Percentiles rank a stretch among this genome's conserved stretches.
Evolutionary conservation across 148 eudicot genomes (phyloP).

Genomic region (Pouteria glomerata): DNA sequence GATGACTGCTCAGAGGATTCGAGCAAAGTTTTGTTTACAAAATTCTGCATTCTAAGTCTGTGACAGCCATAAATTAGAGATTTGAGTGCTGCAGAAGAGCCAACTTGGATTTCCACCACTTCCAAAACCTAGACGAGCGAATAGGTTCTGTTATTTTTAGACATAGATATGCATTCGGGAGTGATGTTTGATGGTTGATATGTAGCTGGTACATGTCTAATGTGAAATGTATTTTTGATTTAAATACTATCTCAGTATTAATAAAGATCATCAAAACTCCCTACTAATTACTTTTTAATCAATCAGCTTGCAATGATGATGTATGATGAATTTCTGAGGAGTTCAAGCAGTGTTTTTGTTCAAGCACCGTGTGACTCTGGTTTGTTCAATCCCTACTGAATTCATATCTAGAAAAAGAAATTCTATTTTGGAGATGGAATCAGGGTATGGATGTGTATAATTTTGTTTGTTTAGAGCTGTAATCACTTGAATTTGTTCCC

Average conservation of each 20-base stretch:
- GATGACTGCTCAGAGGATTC: constrained; percentile 46
- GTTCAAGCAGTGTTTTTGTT: constrained; percentile 10
- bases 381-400: not conserved
- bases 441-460: too few relatives aligned
- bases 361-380: not conserved
- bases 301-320: constrained; percentile 33
- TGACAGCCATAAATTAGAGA: constrained; percentile 21
- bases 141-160: constrained; percentile 10
- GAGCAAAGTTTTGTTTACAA: constrained; percentile 22
- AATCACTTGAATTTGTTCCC: too few relatives aligned
- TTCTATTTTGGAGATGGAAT: not conserved
- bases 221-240: constrained; percentile 12
- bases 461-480: too few relatives aligned
- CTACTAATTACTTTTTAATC: constrained; percentile 18
- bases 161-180: not conserved
- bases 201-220: constrained; percentile 8
- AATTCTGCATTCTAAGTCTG: constrained; percentile 11
- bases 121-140: constrained; percentile 1
- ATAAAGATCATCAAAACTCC: not conserved
- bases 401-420: not conserved
- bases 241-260: not conserved
- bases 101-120: constrained; percentile 8
- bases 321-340: constrained; percentile 19
- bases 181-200: not conserved
- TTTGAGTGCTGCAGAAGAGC: constrained; percentile 25